Evolutionary conservation across 192 early-diverging fungal genomes (phyloP).

Genomic region (Podila epicladia): DNA sequence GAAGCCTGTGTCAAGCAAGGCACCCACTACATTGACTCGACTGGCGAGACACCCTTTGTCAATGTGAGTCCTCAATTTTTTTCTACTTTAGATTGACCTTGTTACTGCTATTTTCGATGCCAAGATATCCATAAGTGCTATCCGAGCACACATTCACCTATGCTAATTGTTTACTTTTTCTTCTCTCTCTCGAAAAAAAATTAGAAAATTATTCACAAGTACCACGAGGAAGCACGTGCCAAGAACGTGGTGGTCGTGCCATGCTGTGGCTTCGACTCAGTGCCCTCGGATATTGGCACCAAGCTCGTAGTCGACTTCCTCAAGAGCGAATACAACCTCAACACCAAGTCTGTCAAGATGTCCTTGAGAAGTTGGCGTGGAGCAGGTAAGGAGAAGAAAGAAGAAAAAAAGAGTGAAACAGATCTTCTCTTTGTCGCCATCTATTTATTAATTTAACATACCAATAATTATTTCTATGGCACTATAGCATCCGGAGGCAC

Average conservation of each 20-base stretch:
- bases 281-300: constrained; percentile 88
- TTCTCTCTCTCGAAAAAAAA: constrained; percentile 58
- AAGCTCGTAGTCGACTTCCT: constrained; percentile 73
- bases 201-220: constrained; percentile 69
- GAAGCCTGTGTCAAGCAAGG: constrained; percentile 70
- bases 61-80: constrained; percentile 13
- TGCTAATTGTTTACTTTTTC: background rate
- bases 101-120: background rate
- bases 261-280: constrained; percentile 90
- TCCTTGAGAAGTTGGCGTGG: constrained; percentile 59
- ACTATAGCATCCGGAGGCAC: constrained; percentile 42
- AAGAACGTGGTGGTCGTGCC: constrained; percentile 81
- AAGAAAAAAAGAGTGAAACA: background rate
- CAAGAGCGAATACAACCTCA: constrained; percentile 53
- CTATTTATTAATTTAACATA: background rate
- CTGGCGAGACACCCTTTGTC: constrained; percentile 75
- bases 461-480: background rate
- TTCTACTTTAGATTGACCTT: background rate
- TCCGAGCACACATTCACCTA: background rate
- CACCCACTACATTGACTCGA: constrained; percentile 92
- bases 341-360: constrained; percentile 70
- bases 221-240: constrained; percentile 70
- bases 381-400: constrained; percentile 17
- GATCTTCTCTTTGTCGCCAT: background rate
- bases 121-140: background rate